Conservation (phyloP, 257 asterid species). For the Lycium ferocissimum region DNA sequence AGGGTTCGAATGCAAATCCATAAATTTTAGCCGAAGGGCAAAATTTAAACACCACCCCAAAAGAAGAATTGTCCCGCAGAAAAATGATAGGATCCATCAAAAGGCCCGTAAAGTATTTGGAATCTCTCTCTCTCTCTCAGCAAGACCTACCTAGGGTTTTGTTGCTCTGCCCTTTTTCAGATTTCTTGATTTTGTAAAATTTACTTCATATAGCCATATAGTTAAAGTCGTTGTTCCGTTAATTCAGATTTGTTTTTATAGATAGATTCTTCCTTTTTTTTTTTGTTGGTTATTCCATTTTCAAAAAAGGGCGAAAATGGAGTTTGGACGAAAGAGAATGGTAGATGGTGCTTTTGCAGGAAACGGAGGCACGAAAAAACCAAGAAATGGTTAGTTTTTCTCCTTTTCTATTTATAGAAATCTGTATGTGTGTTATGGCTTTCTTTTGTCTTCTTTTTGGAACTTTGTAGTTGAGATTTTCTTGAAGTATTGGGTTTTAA, state of each 20-base stretch:
- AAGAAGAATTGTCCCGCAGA: too few species aligned
- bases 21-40: too few species aligned
- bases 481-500: too few species aligned
- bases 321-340: constrained; percentile 16
- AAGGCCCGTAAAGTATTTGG: not conserved
- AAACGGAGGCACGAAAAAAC: not conserved
- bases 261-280: not conserved
- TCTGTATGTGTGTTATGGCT: not conserved
- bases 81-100: not conserved
- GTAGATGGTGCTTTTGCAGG: not conserved
- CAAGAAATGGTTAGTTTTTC: constrained; percentile 17
- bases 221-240: not conserved
- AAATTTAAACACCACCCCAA: too few species aligned
- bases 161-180: not conserved
- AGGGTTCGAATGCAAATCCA: too few species aligned
- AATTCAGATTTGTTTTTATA: not conserved
- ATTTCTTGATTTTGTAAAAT: not conserved
- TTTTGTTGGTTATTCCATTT: not conserved
- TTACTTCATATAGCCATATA: not conserved
- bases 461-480: not conserved
- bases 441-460: not conserved
- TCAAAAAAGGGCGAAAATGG: not conserved
- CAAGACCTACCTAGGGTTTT: not conserved
- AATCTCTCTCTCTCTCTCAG: not conserved
- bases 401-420: not conserved